These are phyloP conservation scores for Volvox africanus DNA, from an alignment of 139 green algal genomes.

Conservation along the genomic window DNA sequence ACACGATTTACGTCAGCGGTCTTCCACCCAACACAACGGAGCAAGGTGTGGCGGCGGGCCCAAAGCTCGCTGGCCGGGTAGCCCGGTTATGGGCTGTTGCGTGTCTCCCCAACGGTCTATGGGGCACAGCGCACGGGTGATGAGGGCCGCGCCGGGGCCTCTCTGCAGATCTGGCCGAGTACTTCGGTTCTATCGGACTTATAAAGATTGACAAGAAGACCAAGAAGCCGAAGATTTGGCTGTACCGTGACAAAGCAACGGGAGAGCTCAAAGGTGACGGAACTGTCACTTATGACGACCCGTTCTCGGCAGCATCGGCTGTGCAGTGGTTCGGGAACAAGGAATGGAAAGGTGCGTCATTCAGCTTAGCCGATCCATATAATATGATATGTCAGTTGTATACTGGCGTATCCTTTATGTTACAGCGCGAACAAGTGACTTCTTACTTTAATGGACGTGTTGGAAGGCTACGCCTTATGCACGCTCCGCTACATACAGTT, in stretches of 20 bases:
- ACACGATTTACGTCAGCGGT: slow-evolving; percentile 77
- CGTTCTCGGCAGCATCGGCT: slow-evolving; percentile 81
- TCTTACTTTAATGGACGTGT: too few relatives aligned
- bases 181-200: slow-evolving; percentile 85
- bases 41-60: slow-evolving; percentile 42
- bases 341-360: slow-evolving; percentile 79
- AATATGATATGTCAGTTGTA: too few relatives aligned
- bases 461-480: too few relatives aligned
- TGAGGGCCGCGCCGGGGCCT: slow-evolving; percentile 13
- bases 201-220: slow-evolving; percentile 82
- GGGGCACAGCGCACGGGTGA: slow-evolving; percentile 10
- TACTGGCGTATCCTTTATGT: too few relatives aligned
- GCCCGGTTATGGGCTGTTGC: background rate
- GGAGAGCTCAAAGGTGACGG: slow-evolving; percentile 88
- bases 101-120: background rate
- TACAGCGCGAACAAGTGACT: too few relatives aligned
- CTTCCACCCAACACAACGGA: slow-evolving; percentile 76
- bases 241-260: slow-evolving; percentile 75
- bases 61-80: background rate
- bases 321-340: slow-evolving; percentile 92
- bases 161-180: slow-evolving; percentile 71
- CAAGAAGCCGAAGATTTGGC: slow-evolving; percentile 74
- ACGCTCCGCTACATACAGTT: too few relatives aligned
- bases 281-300: slow-evolving; percentile 84
- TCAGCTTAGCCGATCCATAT: too few relatives aligned